Evolutionary conservation across 2,329 filamentous ascomycete genomes (phyloP), one percentile per base, ranked within the genome.

Genomic region (Epichloe hybrida): DNA sequence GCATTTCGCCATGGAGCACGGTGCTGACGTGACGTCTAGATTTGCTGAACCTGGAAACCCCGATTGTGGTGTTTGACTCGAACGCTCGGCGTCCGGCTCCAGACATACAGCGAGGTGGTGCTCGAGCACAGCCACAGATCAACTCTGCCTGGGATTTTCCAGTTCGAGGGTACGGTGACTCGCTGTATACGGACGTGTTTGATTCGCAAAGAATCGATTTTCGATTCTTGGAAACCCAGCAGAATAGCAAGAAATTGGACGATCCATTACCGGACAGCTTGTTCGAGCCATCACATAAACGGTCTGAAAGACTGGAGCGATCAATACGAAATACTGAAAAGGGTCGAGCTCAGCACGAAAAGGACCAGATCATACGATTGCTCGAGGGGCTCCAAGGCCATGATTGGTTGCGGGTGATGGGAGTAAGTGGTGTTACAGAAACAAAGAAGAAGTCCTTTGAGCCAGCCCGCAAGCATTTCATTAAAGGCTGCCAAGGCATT

Each of bases 321-420:
- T 78, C 77, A 1, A 80, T 83, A 46, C 72, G 80, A 35, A 84
- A 84, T 55, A 72, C 77, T 0, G 80, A 84, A 60, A 81, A 77
- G 60, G 79, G 78, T 12, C 74, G 79, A 9, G 80, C 80, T 15
- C 79, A 83, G 57, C 80, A 84, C 69, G 80, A 84, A 58, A 80
- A 76, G 57, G 79, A 83, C 53, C 79, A 82, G 58, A 77, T 84
- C 40, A 75, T 80, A 50, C 73, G 80, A 36, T 66, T 84, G 15
- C 74, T 96, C 6, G 88, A 93, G 50, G 88, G 88, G 17, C 75
- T 98, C 1, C 85, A 88, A 63, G 87, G 91, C 2, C 88, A 86
- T 52, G 93, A 97, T 66, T 98, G 93, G 93, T 73, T 96, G 51
- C 83, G 86, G 54, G 79, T 90, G 4, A 89, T 98, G 81, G 93